Percentiles rank a stretch among this genome's conserved stretches.
These are phyloP conservation scores for Stentor roeselii DNA, from an alignment of 73 alveolate species.

Conservation along the genomic window DNA sequence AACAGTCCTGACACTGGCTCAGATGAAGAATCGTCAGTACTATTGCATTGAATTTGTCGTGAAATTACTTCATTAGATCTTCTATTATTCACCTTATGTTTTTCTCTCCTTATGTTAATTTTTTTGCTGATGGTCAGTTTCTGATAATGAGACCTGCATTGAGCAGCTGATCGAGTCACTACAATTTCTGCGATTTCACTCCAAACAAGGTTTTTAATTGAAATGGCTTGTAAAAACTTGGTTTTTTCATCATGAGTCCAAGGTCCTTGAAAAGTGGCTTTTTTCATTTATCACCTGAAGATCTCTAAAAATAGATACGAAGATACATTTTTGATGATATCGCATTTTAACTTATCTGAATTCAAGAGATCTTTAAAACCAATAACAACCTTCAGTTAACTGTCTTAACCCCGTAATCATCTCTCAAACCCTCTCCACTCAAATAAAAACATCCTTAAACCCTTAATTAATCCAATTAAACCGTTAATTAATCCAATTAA, in stretches of 20 bases:
- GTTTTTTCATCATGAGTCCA: neutral
- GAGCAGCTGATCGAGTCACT: constrained; percentile 53
- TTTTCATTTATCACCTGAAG: neutral
- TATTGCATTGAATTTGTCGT: too few species aligned
- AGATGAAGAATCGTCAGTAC: too few species aligned
- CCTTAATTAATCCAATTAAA: neutral
- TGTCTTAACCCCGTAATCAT: neutral
- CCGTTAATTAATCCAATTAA: neutral
- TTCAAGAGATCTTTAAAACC: neutral
- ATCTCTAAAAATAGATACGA: neutral
- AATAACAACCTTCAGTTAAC: neutral
- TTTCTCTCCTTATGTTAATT: too few species aligned
- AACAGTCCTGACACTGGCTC: too few species aligned
- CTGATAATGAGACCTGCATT: constrained; percentile 45
- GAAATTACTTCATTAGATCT: too few species aligned
- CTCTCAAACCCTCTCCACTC: neutral
- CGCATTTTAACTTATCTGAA: neutral
- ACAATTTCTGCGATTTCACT: neutral
- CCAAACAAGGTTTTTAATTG: neutral
- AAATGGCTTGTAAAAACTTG: neutral
- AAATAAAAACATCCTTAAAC: neutral
- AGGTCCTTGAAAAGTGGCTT: neutral
- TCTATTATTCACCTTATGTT: too few species aligned
- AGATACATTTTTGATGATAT: neutral
- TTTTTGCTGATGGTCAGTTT: too few species aligned